Percentiles rank a stretch among this genome's conserved stretches.
Evolutionary conservation across 805 yeast species (phyloP).

Genomic region (Starmerella bacillaris): DNA sequence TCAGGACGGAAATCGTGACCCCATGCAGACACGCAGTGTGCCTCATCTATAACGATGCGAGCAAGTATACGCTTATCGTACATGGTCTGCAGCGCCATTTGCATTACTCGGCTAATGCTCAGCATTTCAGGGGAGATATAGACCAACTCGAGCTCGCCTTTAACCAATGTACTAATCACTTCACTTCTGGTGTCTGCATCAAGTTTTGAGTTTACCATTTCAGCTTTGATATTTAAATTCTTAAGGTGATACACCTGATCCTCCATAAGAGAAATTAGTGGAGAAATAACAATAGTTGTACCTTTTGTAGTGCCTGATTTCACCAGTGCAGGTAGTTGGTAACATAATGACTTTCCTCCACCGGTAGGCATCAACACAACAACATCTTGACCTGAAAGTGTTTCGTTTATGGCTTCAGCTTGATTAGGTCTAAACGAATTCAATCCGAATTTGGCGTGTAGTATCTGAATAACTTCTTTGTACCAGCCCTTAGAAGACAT

Average conservation of each 20-base stretch:
- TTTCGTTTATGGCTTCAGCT: conserved; percentile 66
- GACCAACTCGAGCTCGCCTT: conserved; percentile 54
- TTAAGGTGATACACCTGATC: conserved; percentile 80
- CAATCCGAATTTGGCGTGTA: conserved; percentile 45
- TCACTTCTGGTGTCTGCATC: conserved; percentile 42
- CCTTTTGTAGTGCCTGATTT: conserved; percentile 59
- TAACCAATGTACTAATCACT: conserved; percentile 41
- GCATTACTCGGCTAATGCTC: conserved; percentile 52
- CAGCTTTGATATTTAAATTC: conserved; percentile 54
- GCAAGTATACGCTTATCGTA: conserved; percentile 45
- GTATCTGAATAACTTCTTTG: conserved; percentile 40
- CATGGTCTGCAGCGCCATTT: conserved; percentile 40
- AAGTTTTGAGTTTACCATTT: conserved; percentile 71
- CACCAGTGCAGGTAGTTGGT: conserved; percentile 83
- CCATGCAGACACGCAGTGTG: conserved; percentile 97
- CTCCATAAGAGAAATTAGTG: conserved; percentile 89
- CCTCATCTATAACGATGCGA: conserved; percentile 85
- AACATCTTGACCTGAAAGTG: conserved; percentile 60
- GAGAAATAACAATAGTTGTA: conserved; percentile 81
- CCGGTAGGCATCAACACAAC: conserved; percentile 98
- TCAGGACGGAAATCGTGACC: conserved; percentile 98
- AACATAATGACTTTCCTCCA: conserved; percentile 92
- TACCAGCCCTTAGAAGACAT: conserved; percentile 35
- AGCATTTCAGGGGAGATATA: conserved; percentile 93
- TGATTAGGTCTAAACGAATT: conserved; percentile 63